Evolutionary conservation across 108 stramenopile species (phyloP).

Genomic region (Skeletonema potamos): DNA sequence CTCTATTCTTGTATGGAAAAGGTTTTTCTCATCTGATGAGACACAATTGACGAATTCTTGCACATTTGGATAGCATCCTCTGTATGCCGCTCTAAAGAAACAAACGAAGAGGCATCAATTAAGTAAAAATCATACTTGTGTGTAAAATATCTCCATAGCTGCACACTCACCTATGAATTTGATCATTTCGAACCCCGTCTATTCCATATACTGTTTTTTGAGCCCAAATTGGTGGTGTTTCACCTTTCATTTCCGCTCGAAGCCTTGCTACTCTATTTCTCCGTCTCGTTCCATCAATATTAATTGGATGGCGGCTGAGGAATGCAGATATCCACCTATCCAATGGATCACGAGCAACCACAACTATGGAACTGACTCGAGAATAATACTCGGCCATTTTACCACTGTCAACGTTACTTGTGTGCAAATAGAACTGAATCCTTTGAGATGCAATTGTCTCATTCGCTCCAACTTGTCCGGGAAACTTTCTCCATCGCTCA

Average conservation of each 20-base stretch:
- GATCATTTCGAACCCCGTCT: neutral
- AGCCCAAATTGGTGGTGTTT: slow-evolving; percentile 9
- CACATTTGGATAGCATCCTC: slow-evolving; percentile 9
- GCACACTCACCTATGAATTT: neutral
- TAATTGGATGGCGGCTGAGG: slow-evolving; percentile 1
- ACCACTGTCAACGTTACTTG: slow-evolving; percentile 1
- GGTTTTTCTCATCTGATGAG: neutral
- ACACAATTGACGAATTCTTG: slow-evolving; percentile 8
- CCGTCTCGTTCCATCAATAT: neutral
- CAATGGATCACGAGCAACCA: slow-evolving; percentile 19
- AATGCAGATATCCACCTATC: slow-evolving; percentile 16
- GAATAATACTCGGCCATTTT: slow-evolving; percentile 15
- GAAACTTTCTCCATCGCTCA: slow-evolving; percentile 4
- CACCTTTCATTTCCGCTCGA: neutral
- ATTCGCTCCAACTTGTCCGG: neutral
- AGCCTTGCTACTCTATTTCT: neutral
- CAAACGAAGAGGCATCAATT: too few species aligned
- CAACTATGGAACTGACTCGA: slow-evolving; percentile 5
- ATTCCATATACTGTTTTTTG: neutral
- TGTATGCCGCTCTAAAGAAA: neutral
- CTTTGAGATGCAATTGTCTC: slow-evolving; percentile 16
- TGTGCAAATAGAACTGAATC: slow-evolving; percentile 18
- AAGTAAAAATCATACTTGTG: too few species aligned
- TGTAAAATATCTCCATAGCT: too few species aligned
- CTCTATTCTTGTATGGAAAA: neutral